Evolutionary conservation across 2,329 filamentous ascomycete species (phyloP).

Genomic region (Xylariaceae sp.): DNA sequence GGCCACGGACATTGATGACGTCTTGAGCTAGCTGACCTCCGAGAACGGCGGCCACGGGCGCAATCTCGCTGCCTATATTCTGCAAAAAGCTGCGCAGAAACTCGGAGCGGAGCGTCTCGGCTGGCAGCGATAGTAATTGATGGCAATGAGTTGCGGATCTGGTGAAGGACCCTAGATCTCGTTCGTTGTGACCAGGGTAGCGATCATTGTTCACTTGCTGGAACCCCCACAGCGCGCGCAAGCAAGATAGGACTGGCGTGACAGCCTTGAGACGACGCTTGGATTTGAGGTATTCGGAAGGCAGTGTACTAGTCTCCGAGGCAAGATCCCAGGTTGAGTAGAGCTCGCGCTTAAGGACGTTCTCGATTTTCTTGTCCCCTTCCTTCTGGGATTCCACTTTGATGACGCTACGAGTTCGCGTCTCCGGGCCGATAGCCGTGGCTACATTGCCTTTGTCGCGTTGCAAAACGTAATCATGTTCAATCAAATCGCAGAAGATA

Average conservation of each 20-base stretch:
- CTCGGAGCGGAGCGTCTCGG: conserved; percentile 67
- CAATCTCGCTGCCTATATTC: conserved; percentile 81
- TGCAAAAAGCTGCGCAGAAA: conserved; percentile 84
- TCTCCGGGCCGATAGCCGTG: conserved; percentile 65
- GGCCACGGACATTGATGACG: conserved; percentile 92
- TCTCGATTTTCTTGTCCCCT: conserved; percentile 72
- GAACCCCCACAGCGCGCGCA: conserved; percentile 91
- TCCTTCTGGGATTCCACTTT: conserved; percentile 71
- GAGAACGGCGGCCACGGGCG: conserved; percentile 84
- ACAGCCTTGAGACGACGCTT: conserved; percentile 73
- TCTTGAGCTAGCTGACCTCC: conserved; percentile 93
- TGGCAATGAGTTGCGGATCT: conserved; percentile 77
- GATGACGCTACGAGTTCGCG: conserved; percentile 75
- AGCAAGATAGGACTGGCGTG: conserved; percentile 80
- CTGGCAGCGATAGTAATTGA: conserved; percentile 70
- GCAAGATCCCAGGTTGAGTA: conserved; percentile 90
- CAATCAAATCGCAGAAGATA: conserved; percentile 90
- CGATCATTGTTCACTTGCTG: conserved; percentile 57
- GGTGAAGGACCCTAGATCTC: conserved; percentile 77
- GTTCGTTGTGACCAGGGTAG: conserved; percentile 56
- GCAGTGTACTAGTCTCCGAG: conserved; percentile 73
- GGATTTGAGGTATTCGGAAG: conserved; percentile 68
- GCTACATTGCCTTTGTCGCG: conserved; percentile 77
- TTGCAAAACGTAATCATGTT: conserved; percentile 88
- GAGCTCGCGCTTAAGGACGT: conserved; percentile 87